These are phyloP conservation scores for Diaporthe destruens DNA, from an alignment of 2,329 filamentous ascomycete species.

Conservation along the genomic window DNA sequence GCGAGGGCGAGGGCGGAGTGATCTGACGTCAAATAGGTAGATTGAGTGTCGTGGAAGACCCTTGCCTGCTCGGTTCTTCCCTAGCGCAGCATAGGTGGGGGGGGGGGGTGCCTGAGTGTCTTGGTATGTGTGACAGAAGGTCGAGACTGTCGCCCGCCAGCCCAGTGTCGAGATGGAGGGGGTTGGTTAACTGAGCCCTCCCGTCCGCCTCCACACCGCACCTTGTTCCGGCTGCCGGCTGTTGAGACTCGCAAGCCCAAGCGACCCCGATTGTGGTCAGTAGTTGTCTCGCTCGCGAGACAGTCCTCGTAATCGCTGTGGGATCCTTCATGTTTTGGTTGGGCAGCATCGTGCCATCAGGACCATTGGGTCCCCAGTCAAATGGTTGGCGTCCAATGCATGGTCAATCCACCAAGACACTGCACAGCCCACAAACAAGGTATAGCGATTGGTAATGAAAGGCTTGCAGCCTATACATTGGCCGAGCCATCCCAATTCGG, in stretches of 20 bases:
- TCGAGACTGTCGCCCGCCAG: conserved; percentile 4
- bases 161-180: background rate
- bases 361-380: background rate
- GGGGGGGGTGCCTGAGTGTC: conserved; percentile 20
- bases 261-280: conserved; percentile 13
- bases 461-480: background rate
- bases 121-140: conserved; percentile 35
- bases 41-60: background rate
- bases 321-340: conserved; percentile 33
- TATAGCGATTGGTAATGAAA: background rate
- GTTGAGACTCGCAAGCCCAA: conserved; percentile 19
- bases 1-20: background rate
- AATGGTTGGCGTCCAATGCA: conserved; percentile 2
- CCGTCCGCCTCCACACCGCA: conserved; percentile 15
- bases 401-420: conserved; percentile 25
- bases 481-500: background rate
- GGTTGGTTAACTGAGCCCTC: conserved; percentile 4
- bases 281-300: conserved; percentile 36
- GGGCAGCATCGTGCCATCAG: conserved; percentile 26
- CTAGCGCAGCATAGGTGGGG: conserved; percentile 3
- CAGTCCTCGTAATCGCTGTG: conserved; percentile 32
- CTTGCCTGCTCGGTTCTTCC: conserved; percentile 15
- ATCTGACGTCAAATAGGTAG: background rate
- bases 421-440: background rate
- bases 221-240: conserved; percentile 13